Percentiles rank a stretch among this genome's conserved stretches.
Evolutionary conservation across 495 filamentous ascomycete genomes (phyloP).

Genomic region (Saxophila tyrrhenica): DNA sequence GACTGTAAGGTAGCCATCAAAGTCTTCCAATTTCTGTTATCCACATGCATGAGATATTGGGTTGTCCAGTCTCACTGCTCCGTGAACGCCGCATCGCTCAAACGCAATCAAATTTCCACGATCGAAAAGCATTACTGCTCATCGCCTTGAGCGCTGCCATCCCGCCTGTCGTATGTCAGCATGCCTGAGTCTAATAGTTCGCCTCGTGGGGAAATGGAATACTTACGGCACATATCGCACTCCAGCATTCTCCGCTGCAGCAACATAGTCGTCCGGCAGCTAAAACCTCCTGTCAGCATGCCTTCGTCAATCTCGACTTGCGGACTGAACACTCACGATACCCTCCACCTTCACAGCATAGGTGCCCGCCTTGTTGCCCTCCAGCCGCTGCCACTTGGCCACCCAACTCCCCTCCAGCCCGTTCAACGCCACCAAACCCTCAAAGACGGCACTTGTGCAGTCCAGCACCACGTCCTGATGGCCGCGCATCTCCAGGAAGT

Average conservation of each 20-base stretch:
- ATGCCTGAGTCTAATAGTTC: too few relatives aligned
- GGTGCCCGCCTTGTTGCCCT: slow-evolving; percentile 71
- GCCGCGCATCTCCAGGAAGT: slow-evolving; percentile 69
- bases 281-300: slow-evolving; percentile 5
- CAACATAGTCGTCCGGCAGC: slow-evolving; percentile 30
- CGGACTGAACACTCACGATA: slow-evolving; percentile 15
- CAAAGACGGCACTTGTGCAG: slow-evolving; percentile 90
- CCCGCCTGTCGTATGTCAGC: slow-evolving; percentile 32
- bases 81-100: neutral
- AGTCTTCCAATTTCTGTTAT: neutral
- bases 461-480: slow-evolving; percentile 71
- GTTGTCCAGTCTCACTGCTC: too few relatives aligned
- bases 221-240: slow-evolving; percentile 33
- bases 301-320: neutral
- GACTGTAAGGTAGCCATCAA: too few relatives aligned
- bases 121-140: too few relatives aligned
- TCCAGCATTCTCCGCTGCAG: slow-evolving; percentile 26
- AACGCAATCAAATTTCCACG: too few relatives aligned
- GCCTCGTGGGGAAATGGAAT: neutral
- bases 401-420: slow-evolving; percentile 77
- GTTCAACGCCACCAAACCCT: slow-evolving; percentile 73
- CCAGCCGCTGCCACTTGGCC: slow-evolving; percentile 84
- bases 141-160: slow-evolving; percentile 33
- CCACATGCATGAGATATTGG: too few relatives aligned
- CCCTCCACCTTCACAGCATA: slow-evolving; percentile 88